Conservation (phyloP, 495 filamentous ascomycete genomes). For the Podospora appendiculata region DNA sequence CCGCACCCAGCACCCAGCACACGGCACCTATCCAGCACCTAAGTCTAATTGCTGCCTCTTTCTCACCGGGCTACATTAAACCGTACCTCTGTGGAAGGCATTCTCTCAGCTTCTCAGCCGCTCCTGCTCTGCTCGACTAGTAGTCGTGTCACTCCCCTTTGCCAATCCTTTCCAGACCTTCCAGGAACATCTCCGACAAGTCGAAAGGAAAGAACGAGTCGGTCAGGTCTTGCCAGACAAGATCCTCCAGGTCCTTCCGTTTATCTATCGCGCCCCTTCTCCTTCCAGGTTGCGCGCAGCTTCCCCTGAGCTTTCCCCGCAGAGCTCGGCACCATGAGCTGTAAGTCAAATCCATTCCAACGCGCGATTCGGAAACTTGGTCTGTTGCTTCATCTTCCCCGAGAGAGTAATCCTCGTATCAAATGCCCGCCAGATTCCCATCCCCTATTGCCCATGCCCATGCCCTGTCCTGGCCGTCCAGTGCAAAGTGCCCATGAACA, state of each 20-base stretch:
- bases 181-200: neutral
- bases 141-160: constrained; percentile 1
- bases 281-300: neutral
- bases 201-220: neutral
- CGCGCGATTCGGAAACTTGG: constrained; percentile 14
- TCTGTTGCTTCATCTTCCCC: constrained; percentile 7
- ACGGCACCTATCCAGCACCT: too few species aligned
- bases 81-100: constrained; percentile 1
- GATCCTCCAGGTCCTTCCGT: neutral
- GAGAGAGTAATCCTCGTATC: too few species aligned
- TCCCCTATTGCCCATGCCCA: neutral
- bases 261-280: neutral
- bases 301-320: constrained; percentile 3
- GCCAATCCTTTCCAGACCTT: neutral
- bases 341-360: constrained; percentile 24
- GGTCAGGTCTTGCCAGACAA: too few species aligned
- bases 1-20: too few species aligned
- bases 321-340: constrained; percentile 29
- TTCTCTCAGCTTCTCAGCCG: constrained; percentile 17
- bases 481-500: too few species aligned
- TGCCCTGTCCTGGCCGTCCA: neutral
- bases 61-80: neutral
- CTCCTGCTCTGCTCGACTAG: constrained; percentile 2
- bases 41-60: neutral
- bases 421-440: too few species aligned